Evolutionary conservation across 1,284 basidiomycete genomes (phyloP), one percentile per base, ranked within the genome.

Genomic region (Apiotrichum montevideense): DNA sequence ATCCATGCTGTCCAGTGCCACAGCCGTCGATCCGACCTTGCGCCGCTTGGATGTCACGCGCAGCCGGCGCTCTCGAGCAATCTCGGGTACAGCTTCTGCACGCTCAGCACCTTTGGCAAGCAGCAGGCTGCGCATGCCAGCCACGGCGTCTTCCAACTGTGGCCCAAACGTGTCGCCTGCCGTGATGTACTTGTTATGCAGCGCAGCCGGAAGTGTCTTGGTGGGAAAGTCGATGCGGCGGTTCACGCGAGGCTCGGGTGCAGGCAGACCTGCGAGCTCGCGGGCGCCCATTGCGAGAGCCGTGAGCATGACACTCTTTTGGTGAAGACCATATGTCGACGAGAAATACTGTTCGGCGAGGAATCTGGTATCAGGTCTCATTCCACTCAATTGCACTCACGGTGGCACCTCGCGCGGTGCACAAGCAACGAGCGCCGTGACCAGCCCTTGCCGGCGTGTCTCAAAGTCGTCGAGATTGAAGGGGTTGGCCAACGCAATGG

Each of bases 301-400:
- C 53, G 88, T 90, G 35, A 98, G 81, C 69, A 95, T 91, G 5
- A 84, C 83, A 59, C 84, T 86, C 10, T 93, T 85, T 68, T 98
- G 92, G 29, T 85, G 82, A 4, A 84, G 83, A 0, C 92, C 92
- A 73, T 95, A 97, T 64, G 94, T 89, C 51, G 88, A 87, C 59
- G 86, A 85, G 77, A 97, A 98, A 74, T 92, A 90, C 68, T 96
- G 90, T 70, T 97, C 90, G 46, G 88, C 85, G n/a, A 95, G 79
- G 48, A 83, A 82, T 3, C 91, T 94, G 68, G 1, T 52, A 10
- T 43, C 21, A 42, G n/a, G 29, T 42, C 11, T 7, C 6, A 7
- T 45, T 37, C 13, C 6, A 34, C 0, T 29, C 29, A 39, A 32
- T 4, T 10, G 15, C 1, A 83, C 88, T 72, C 74, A 96, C 90